A percentile compares a stretch with the other conserved stretches of the same genome.
These are phyloP conservation scores for Boechera retrofracta DNA, from an alignment of 345 rosid genomes.

Conservation along the genomic window DNA sequence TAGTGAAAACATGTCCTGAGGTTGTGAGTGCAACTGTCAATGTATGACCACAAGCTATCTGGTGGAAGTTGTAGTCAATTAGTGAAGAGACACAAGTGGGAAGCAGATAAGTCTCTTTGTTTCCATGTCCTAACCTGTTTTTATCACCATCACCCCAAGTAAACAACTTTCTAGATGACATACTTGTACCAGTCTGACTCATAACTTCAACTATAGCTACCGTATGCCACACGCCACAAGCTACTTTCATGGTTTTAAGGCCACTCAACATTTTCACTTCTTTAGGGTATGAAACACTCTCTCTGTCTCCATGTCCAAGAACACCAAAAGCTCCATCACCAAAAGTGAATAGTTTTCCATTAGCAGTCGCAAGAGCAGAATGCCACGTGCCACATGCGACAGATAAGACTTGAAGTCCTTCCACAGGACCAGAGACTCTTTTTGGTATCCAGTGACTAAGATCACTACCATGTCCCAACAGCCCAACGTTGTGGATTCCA, in stretches of 20 bases:
- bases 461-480: conserved; percentile 87
- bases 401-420: conserved; percentile 90
- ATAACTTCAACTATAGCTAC: conserved; percentile 92
- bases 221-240: conserved; percentile 97
- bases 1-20: conserved; percentile 90
- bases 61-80: conserved; percentile 90
- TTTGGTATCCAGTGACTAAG: conserved; percentile 95
- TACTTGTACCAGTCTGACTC: conserved; percentile 59
- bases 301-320: conserved; percentile 90
- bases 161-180: conserved; percentile 75
- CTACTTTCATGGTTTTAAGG: conserved; percentile 79
- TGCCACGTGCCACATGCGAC: conserved; percentile 95
- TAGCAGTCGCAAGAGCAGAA: conserved; percentile 84
- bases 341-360: conserved; percentile 86
- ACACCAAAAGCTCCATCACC: conserved; percentile 94
- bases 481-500: conserved; percentile 78
- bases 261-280: conserved; percentile 77
- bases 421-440: conserved; percentile 79
- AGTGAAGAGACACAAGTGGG: conserved; percentile 88
- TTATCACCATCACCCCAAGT: conserved; percentile 99
- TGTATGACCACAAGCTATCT: conserved; percentile 82
- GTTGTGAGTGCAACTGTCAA: conserved; percentile 90
- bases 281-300: conserved; percentile 71
- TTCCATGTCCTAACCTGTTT: conserved; percentile 90
- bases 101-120: conserved; percentile 75